Base-by-base conservation (phyloP, 306 rosid genomes). In the Delonix regia region DNA sequence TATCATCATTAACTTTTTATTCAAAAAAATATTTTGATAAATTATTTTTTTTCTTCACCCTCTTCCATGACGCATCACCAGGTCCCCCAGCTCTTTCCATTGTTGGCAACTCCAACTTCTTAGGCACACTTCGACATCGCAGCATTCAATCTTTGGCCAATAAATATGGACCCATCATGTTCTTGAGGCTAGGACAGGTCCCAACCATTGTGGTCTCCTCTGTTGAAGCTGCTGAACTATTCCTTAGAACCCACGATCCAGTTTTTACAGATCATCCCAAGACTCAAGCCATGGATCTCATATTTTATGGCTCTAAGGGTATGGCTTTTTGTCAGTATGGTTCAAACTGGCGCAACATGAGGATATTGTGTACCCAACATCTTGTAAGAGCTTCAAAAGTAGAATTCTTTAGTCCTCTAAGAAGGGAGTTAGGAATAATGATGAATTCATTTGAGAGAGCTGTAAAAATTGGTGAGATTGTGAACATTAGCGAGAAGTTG, bases 241-340 rank as follows among this genome's bases (percentile, higher is more conserved):
- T 89, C 77, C 91, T 92, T 67, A 89, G 80, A 73, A 89, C 87
- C 6, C 82, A 89, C 16, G 91, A 89, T 83, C 7, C 48, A 8
- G 16, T 6, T 67, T 86, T 83, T 0, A 71, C 83, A 13, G 76
- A 57, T 48, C 51, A 85, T 18, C 86, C 86, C 0, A 67, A 25
- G 14, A 9, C 30, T 2, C 71, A 83, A 36, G 80, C 77, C 5
- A 18, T 74, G 1, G 57, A 86, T 13, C 15, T 36, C 19, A 16
- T 88, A 9, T 4, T 44, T 15, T 84, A 76, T n/a, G 82, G 80
- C 13, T 1, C 74, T 14, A 77, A 82, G 36, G 89, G 85, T 3
- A 5, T 86, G 10, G 82, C 7, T 0, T 41, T 75, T 9, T 19
- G 51, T 5, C 47, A 78, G 45, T 75, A 79, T n/a, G 83, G 87